phyloP scores from a whole-genome alignment of 352 stramenopile genomes.

The Plasmopara muralis region DNA sequence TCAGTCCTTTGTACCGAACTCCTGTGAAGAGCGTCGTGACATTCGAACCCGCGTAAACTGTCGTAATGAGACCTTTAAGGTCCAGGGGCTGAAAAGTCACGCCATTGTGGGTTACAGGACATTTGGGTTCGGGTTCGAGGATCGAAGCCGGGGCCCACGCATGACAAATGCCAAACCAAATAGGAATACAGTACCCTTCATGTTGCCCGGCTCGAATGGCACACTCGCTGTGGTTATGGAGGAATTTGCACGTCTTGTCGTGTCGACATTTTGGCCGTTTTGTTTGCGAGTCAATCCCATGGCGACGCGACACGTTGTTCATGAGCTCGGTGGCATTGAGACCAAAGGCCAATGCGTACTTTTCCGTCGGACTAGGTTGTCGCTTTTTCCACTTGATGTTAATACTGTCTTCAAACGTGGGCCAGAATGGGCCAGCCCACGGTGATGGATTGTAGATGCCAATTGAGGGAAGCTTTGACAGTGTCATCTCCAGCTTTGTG shows the following conservation, averaged over 20 bases:
- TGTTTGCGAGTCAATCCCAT: constrained; percentile 28
- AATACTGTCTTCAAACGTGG: constrained; percentile 54
- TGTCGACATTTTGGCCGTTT: constrained; percentile 19
- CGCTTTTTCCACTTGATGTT: constrained; percentile 35
- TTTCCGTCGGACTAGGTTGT: constrained; percentile 30
- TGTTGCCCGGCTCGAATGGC: constrained; percentile 22
- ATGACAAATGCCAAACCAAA: constrained; percentile 45
- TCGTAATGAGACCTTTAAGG: constrained; percentile 34
- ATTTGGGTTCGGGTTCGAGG: constrained; percentile 34
- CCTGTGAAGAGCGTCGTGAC: constrained; percentile 37
- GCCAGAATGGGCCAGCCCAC: constrained; percentile 40
- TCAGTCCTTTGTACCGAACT: constrained; percentile 25
- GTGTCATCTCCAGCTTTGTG: constrained; percentile 18
- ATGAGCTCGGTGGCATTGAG: constrained; percentile 29
- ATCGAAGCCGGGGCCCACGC: constrained; percentile 36
- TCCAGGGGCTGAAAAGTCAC: constrained; percentile 36
- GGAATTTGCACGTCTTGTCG: constrained; percentile 19
- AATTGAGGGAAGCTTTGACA: constrained; percentile 14
- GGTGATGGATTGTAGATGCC: constrained; percentile 15
- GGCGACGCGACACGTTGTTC: constrained; percentile 27
- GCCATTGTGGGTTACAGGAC: constrained; percentile 30
- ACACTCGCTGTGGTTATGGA: constrained; percentile 23
- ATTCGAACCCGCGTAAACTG: constrained; percentile 29
- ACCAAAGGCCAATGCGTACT: constrained; percentile 42
- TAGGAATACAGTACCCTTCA: constrained; percentile 38